Evolutionary conservation across 192 early-diverging fungal species (phyloP).

Genomic region (Linnemannia elongata): DNA sequence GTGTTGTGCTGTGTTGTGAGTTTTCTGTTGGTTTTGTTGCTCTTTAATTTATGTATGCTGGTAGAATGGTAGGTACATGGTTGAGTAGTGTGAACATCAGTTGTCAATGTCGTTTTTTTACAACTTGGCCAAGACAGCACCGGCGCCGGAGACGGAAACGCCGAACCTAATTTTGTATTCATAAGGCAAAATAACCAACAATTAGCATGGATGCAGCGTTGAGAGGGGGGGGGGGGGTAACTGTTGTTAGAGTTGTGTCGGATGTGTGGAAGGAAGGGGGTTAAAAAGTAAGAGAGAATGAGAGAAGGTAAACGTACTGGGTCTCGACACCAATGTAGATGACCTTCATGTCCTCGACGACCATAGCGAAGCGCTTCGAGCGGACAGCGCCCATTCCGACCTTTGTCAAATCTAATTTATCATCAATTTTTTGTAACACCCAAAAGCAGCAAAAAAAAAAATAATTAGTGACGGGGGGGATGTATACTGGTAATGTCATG

Average conservation of each 20-base stretch:
- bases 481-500: background rate
- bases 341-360: slow-evolving; percentile 65
- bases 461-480: background rate
- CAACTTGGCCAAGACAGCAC: slow-evolving; percentile 67
- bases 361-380: slow-evolving; percentile 67
- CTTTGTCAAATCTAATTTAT: slow-evolving; percentile 70
- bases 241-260: background rate
- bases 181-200: background rate
- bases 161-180: slow-evolving; percentile 27
- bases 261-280: too few species aligned
- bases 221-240: too few species aligned
- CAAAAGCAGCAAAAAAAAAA: background rate
- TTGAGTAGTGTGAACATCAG: background rate
- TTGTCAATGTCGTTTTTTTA: slow-evolving; percentile 32
- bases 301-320: slow-evolving; percentile 16
- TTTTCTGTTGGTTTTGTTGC: too few species aligned
- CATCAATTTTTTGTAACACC: background rate
- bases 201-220: background rate
- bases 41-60: background rate
- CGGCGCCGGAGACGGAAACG: slow-evolving; percentile 65
- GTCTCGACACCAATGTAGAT: slow-evolving; percentile 68
- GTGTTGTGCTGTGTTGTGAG: too few species aligned
- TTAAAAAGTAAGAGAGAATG: background rate
- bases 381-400: slow-evolving; percentile 66
- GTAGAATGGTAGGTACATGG: background rate